Percentiles rank a stretch among this genome's conserved stretches.
Conservation (phyloP, 768 basidiomycete genomes). For the Austroboletus festivus region DNA sequence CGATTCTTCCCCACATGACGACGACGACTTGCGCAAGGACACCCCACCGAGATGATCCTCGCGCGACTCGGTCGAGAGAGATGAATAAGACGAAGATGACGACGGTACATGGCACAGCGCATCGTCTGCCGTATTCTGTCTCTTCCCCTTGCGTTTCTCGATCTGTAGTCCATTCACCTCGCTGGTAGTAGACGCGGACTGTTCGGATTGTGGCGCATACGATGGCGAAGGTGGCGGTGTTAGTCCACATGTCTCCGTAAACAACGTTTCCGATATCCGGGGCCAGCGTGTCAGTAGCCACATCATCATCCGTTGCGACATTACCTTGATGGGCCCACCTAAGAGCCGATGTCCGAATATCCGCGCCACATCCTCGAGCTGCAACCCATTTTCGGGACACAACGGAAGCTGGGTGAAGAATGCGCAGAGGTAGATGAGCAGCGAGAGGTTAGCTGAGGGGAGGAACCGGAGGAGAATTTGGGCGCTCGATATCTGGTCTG, state of each 20-base stretch:
- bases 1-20: conserved; percentile 14
- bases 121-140: conserved; percentile 3
- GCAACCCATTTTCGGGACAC: conserved; percentile 48
- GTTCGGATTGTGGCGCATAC: background rate
- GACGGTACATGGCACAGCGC: background rate
- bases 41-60: conserved; percentile 9
- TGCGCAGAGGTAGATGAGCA: conserved; percentile 43
- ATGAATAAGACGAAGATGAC: conserved; percentile 14
- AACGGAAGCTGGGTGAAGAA: conserved; percentile 53
- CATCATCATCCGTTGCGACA: conserved; percentile 30
- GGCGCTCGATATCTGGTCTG: conserved; percentile 37
- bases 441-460: conserved; percentile 37
- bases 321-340: conserved; percentile 29
- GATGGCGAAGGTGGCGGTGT: conserved; percentile 14
- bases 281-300: conserved; percentile 33
- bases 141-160: conserved; percentile 18
- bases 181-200: background rate
- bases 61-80: conserved; percentile 4
- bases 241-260: conserved; percentile 26
- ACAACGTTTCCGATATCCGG: conserved; percentile 24
- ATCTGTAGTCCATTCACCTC: conserved; percentile 2
- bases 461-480: conserved; percentile 51
- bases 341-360: conserved; percentile 45
- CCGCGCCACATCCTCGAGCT: conserved; percentile 42
- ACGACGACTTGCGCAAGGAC: conserved; percentile 7